Evolutionary conservation across 2,329 filamentous ascomycete genomes (phyloP).

Genomic region (Diatrype stigma): DNA sequence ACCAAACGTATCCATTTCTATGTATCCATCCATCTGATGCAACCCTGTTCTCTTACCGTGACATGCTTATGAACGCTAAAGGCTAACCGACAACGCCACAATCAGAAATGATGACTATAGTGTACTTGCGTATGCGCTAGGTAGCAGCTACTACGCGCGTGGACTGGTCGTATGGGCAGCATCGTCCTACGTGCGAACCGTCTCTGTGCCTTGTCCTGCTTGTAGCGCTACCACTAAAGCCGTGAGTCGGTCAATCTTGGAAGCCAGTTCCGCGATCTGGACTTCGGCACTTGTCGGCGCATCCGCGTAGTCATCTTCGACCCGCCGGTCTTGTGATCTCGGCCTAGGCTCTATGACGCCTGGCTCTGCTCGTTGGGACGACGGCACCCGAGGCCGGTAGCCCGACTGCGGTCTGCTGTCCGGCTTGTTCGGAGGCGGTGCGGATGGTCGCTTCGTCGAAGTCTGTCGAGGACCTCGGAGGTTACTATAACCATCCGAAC

Average conservation of each 20-base stretch:
- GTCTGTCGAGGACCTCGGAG: conserved; percentile 42
- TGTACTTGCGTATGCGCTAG: background rate
- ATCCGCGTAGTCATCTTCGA: conserved; percentile 32
- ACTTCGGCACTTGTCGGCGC: conserved; percentile 42
- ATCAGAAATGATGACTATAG: too few species aligned
- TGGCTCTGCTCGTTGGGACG: conserved; percentile 18
- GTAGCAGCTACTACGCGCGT: too few species aligned
- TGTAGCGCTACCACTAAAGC: conserved; percentile 48
- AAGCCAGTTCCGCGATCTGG: conserved; percentile 49
- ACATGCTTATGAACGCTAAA: too few species aligned
- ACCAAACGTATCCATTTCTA: too few species aligned
- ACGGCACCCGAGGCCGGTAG: conserved; percentile 20
- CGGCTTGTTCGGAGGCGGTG: conserved; percentile 14
- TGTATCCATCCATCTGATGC: too few species aligned
- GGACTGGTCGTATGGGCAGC: too few species aligned
- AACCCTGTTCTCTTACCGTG: too few species aligned
- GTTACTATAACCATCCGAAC: conserved; percentile 40
- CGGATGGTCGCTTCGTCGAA: conserved; percentile 17
- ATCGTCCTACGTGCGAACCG: conserved; percentile 13
- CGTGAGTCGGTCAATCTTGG: conserved; percentile 57
- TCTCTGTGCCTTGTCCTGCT: conserved; percentile 18
- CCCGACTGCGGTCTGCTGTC: conserved; percentile 19
- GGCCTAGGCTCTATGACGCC: conserved; percentile 15
- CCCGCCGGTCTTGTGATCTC: conserved; percentile 11
- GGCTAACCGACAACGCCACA: too few species aligned